phyloP scores from a whole-genome alignment of 768 basidiomycete species.

The Naganishia vaughanmartiniae region DNA sequence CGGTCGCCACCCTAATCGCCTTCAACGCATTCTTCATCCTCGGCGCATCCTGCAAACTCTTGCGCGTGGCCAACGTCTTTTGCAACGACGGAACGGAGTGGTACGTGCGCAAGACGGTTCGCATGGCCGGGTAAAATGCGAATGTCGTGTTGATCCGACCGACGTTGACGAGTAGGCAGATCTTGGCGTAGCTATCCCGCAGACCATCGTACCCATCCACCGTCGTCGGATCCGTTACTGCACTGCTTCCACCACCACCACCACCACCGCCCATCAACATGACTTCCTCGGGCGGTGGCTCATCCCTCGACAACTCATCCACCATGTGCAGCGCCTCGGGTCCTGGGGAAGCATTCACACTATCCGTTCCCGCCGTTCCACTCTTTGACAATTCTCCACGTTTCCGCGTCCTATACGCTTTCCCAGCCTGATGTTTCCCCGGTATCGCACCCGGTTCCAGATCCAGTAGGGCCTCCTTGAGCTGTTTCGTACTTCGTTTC shows the following conservation, averaged over 20 bases:
- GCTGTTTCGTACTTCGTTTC: constrained; percentile 65
- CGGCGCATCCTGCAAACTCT: constrained; percentile 60
- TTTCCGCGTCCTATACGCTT: constrained; percentile 12
- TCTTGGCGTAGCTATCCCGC: constrained; percentile 30
- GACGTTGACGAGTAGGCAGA: constrained; percentile 59
- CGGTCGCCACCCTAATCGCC: constrained; percentile 59
- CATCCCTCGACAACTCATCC: constrained; percentile 25
- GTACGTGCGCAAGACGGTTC: constrained; percentile 71
- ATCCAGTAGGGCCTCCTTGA: constrained; percentile 70
- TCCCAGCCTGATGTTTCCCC: constrained; percentile 31
- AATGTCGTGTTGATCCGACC: constrained; percentile 77
- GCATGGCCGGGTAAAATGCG: constrained; percentile 81
- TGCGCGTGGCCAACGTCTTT: constrained; percentile 57
- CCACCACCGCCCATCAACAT: too few species aligned
- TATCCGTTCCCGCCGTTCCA: constrained; percentile 12
- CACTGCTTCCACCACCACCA: not conserved
- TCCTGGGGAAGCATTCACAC: constrained; percentile 18
- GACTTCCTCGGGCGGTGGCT: constrained; percentile 1
- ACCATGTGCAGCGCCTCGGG: not conserved
- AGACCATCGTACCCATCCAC: constrained; percentile 32
- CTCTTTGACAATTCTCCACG: constrained; percentile 5
- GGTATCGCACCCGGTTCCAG: constrained; percentile 27
- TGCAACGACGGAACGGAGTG: constrained; percentile 74
- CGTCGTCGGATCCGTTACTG: constrained; percentile 1
- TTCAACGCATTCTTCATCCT: constrained; percentile 73